phyloP scores from a whole-genome alignment of 2,329 filamentous ascomycete genomes.

The Pseudogymnoascus destructans region DNA sequence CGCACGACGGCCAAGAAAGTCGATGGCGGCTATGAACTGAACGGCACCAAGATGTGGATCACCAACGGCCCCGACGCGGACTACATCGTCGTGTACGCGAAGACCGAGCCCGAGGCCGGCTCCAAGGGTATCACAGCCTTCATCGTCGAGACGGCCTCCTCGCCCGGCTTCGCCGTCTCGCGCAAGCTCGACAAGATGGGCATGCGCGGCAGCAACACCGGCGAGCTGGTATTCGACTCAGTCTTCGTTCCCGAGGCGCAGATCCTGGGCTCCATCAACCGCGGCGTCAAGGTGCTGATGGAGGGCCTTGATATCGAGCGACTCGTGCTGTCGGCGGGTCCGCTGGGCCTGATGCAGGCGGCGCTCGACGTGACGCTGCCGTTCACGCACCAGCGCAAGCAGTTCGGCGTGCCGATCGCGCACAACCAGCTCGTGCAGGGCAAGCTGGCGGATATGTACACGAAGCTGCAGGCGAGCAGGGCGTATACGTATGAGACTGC shows the following conservation, averaged over 20 bases:
- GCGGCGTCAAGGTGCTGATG: conserved; percentile 85
- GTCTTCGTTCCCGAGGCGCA: conserved; percentile 81
- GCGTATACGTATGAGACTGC: conserved; percentile 83
- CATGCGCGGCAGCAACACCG: conserved; percentile 94
- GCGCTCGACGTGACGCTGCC: conserved; percentile 75
- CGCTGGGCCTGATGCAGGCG: conserved; percentile 89
- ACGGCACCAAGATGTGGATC: conserved; percentile 98
- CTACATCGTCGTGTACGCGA: conserved; percentile 89
- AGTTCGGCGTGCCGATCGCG: conserved; percentile 77
- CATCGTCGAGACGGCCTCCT: conserved; percentile 55
- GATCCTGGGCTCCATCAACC: conserved; percentile 66
- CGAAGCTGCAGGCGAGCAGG: conserved; percentile 70
- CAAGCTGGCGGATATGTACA: conserved; percentile 94
- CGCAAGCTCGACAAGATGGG: conserved; percentile 95
- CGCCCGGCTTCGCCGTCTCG: conserved; percentile 66
- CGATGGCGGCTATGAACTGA: conserved; percentile 73
- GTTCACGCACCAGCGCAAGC: conserved; percentile 76
- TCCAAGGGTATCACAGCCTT: conserved; percentile 94
- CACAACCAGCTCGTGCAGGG: conserved; percentile 90
- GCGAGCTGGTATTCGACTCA: conserved; percentile 79
- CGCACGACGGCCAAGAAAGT: conserved; percentile 69
- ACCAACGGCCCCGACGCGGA: conserved; percentile 96
- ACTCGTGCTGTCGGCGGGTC: conserved; percentile 80
- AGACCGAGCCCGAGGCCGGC: conserved; percentile 67
- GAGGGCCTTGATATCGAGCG: conserved; percentile 90